Evolutionary conservation across 2,329 filamentous ascomycete species (phyloP).

Genomic region (Colletotrichum eremochloae): DNA sequence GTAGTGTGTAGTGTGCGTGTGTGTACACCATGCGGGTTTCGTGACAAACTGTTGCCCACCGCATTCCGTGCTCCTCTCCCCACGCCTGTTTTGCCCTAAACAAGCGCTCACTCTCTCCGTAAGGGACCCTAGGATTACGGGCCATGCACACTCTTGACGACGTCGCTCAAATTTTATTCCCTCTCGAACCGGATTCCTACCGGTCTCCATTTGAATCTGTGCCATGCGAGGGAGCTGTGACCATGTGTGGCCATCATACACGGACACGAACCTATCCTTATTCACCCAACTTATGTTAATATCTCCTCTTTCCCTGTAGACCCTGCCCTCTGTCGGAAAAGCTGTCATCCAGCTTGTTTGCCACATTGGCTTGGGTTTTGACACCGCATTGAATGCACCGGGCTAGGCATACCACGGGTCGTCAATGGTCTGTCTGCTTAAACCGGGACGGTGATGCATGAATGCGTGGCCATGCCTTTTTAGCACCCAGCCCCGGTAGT

Average conservation of each 20-base stretch:
- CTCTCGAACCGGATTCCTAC: conserved; percentile 27
- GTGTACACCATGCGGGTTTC: conserved; percentile 48
- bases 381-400: conserved; percentile 46
- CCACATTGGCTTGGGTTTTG: conserved; percentile 27
- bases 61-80: conserved; percentile 44
- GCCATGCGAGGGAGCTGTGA: conserved; percentile 36
- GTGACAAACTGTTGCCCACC: conserved; percentile 49
- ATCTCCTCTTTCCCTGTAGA: conserved; percentile 23
- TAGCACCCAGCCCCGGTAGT: conserved; percentile 49
- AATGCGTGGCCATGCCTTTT: conserved; percentile 59
- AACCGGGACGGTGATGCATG: conserved; percentile 56
- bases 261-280: conserved; percentile 36
- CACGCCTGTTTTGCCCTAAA: conserved; percentile 44
- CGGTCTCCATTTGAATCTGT: conserved; percentile 22
- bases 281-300: conserved; percentile 9
- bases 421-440: conserved; percentile 46
- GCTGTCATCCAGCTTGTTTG: conserved; percentile 32
- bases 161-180: conserved; percentile 10
- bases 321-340: conserved; percentile 25
- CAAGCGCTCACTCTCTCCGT: conserved; percentile 13
- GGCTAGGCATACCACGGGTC: conserved; percentile 46
- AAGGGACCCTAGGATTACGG: conserved; percentile 31
- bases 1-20: not conserved
- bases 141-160: conserved; percentile 37
- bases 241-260: conserved; percentile 32